These are phyloP conservation scores for Drechmeria coniospora DNA, from an alignment of 2,329 filamentous ascomycete genomes.

Conservation along the genomic window DNA sequence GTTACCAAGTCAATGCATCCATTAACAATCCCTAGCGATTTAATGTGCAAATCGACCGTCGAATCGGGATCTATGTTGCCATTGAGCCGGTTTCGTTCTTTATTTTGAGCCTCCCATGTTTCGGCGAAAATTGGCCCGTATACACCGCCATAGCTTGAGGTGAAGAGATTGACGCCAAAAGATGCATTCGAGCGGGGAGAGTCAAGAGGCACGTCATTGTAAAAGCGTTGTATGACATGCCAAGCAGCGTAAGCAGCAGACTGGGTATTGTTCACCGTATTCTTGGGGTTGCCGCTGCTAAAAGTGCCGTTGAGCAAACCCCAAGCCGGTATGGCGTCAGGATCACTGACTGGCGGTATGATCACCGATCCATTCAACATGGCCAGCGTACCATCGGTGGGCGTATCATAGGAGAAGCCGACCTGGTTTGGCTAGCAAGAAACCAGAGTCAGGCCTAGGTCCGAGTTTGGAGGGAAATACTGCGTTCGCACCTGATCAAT, in stretches of 20 bases:
- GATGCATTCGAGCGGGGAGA: conserved; percentile 31
- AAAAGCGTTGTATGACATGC: conserved; percentile 49
- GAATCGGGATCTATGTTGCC: conserved; percentile 31
- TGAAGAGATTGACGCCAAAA: conserved; percentile 49
- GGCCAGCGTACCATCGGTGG: conserved; percentile 43
- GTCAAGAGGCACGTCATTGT: conserved; percentile 42
- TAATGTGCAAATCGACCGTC: conserved; percentile 44
- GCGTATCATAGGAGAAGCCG: conserved; percentile 50
- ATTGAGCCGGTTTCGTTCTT: conserved; percentile 32
- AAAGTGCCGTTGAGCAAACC: conserved; percentile 49
- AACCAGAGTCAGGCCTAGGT: neutral
- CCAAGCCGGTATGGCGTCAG: conserved; percentile 11
- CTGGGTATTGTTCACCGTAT: conserved; percentile 39
- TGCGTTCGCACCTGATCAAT: conserved; percentile 32
- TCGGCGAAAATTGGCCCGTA: conserved; percentile 52
- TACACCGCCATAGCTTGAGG: conserved; percentile 55
- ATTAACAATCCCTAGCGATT: conserved; percentile 54
- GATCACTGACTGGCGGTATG: conserved; percentile 9
- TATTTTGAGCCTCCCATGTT: conserved; percentile 46
- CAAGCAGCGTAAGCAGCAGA: conserved; percentile 44
- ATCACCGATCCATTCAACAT: conserved; percentile 23
- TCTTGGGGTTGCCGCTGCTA: conserved; percentile 30
- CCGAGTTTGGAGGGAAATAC: too few species aligned
- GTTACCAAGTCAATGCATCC: conserved; percentile 51
- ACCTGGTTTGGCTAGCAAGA: conserved; percentile 53